phyloP scores from a whole-genome alignment of 2,329 filamentous ascomycete genomes.

The Plectosphaerella cucumerina region DNA sequence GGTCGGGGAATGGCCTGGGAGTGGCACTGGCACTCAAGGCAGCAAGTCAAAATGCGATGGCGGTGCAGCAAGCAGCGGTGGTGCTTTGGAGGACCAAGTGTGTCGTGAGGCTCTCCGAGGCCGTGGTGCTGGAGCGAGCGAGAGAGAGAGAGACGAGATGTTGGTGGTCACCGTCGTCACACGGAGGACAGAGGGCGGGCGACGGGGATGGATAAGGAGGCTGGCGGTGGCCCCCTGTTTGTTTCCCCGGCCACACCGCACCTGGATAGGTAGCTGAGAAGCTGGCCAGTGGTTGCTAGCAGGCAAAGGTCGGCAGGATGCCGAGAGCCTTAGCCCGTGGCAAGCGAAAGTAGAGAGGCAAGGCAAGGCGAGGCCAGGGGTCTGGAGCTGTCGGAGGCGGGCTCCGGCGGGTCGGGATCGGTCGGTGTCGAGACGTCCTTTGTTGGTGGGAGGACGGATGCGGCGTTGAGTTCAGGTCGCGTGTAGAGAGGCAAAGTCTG shows the following conservation, averaged over 20 bases:
- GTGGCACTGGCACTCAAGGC: too few relatives aligned
- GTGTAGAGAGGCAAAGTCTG: background rate
- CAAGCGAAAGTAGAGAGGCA: background rate
- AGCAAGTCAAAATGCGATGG: too few relatives aligned
- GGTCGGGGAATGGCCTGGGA: background rate
- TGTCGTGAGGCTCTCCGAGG: background rate
- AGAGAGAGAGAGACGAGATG: background rate
- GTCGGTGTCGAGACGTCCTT: too few relatives aligned
- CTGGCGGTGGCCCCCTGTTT: background rate
- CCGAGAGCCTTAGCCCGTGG: background rate
- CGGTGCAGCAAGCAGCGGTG: background rate
- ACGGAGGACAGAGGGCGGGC: background rate
- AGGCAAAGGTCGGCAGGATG: too few relatives aligned
- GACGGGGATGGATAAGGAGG: background rate
- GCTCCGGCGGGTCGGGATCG: too few relatives aligned
- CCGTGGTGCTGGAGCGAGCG: background rate
- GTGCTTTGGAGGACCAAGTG: background rate
- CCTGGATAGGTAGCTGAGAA: background rate
- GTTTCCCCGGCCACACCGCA: background rate
- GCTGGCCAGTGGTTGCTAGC: too few relatives aligned
- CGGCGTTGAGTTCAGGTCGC: background rate
- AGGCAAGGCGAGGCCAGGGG: too few relatives aligned
- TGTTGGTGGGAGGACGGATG: too few relatives aligned
- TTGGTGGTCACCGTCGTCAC: background rate
- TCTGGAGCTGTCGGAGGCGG: too few relatives aligned